Base-by-base conservation (phyloP, 208 protist genomes). In the Vickermania ingenoplastis region DNA sequence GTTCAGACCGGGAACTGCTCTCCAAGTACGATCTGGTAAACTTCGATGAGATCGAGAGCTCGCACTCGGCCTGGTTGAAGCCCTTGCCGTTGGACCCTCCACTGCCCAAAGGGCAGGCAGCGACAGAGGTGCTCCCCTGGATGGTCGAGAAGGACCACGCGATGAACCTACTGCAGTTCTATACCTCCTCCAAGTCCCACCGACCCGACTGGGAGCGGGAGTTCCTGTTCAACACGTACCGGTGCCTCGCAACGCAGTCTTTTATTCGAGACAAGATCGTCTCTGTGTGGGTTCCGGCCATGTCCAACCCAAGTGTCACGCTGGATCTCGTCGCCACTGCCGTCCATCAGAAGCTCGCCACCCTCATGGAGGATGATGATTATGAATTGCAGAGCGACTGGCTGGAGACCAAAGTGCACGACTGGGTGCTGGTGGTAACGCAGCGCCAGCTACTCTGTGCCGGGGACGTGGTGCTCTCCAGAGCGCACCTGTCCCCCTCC, bases 351-450 rank as follows among this genome's bases (percentile, higher is more conserved):
- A 45, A 45, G 36, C 36, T 45, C 36, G 17, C 17, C 11, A 45
- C 7, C 36, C 7, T 45, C 11, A 17, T 45, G 11, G 36, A 58
- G 30, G 62, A 30, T 7, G 66, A 73, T 26, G 26, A 55, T 2
- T 55, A 57, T 24, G 48, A 24, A 17, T 22, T 29, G n/a, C 27
- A 62, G 69, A 24, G 27, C 13, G 52, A 51, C 14, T 45, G 36
- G 36, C 36, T 45, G 36, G 7, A 51, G 5, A 53, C 41, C 14
- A 48, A 28, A 3, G 59, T 21, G 22, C 57, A 56, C 23, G 51
- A 63, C 41, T 59, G 79, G 53, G 56, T 91, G 28, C 48, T 94
- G 13, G 70, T 94, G 17, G 58, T 91, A 28, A 73, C 80, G 52
- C 63, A 71, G 66, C 75, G 75, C 11, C 78, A 66, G n/a, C 75